Evolutionary conservation across 192 early-diverging fungal genomes (phyloP).

Genomic region (Coemansia sp.): DNA sequence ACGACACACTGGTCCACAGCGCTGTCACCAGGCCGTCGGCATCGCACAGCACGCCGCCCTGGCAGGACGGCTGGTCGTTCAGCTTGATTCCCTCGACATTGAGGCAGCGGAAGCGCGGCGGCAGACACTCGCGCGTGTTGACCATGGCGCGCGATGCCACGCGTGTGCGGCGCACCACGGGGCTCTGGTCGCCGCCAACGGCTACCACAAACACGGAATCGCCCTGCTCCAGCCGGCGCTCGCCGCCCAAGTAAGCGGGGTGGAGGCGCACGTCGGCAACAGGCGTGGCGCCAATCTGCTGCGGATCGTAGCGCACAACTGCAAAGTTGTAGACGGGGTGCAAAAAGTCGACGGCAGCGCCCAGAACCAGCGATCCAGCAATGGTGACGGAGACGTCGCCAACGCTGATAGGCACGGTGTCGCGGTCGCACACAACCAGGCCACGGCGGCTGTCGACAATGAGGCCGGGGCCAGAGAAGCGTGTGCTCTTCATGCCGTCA

Average conservation of each 20-base stretch:
- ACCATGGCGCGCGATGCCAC: constrained; percentile 57
- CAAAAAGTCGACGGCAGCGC: constrained; percentile 75
- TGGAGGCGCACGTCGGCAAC: constrained; percentile 61
- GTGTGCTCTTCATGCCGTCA: constrained; percentile 72
- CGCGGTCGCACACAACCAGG: constrained; percentile 81
- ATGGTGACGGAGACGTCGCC: constrained; percentile 91
- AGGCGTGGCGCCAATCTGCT: constrained; percentile 69
- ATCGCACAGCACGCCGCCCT: constrained; percentile 70
- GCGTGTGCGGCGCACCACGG: constrained; percentile 56
- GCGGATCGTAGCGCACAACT: constrained; percentile 77
- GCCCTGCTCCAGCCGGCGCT: constrained; percentile 47
- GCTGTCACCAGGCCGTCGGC: constrained; percentile 60
- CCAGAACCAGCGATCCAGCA: constrained; percentile 85
- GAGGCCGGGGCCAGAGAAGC: constrained; percentile 62
- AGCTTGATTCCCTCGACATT: constrained; percentile 76
- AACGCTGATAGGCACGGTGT: constrained; percentile 82
- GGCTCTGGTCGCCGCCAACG: constrained; percentile 64
- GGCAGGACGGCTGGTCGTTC: constrained; percentile 65
- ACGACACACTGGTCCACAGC: constrained; percentile 72
- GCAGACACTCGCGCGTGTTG: constrained; percentile 67
- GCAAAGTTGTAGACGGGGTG: constrained; percentile 93
- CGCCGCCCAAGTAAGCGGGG: constrained; percentile 32
- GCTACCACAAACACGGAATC: constrained; percentile 65
- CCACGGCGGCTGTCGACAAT: constrained; percentile 78
- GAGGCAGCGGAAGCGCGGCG: constrained; percentile 75